These are phyloP conservation scores for Cladophialophora immunda DNA, from an alignment of 2,329 filamentous ascomycete genomes.

Conservation along the genomic window DNA sequence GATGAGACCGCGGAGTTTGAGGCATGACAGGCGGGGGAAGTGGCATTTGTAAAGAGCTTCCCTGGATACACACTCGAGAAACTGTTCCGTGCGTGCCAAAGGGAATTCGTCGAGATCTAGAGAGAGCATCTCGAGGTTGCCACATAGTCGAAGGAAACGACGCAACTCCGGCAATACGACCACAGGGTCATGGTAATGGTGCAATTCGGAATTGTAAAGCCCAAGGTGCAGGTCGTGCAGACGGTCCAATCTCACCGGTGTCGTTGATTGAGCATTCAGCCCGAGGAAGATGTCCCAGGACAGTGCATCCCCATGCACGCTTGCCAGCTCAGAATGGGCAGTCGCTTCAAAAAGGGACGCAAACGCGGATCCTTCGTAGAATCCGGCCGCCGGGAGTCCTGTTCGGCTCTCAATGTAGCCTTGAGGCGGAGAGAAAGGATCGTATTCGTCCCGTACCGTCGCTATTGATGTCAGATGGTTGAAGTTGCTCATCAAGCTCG, in stretches of 20 bases:
- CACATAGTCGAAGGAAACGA: not conserved
- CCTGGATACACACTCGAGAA: not conserved
- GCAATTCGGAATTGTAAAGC: not conserved
- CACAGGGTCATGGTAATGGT: not conserved
- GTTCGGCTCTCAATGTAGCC: not conserved
- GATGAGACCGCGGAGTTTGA: not conserved
- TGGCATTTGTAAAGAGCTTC: not conserved
- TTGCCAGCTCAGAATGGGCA: not conserved
- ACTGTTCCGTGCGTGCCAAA: not conserved
- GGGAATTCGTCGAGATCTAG: not conserved
- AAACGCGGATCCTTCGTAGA: not conserved
- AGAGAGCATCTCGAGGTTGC: not conserved
- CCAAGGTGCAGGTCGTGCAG: not conserved
- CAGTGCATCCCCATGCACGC: not conserved
- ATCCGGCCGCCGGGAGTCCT: not conserved
- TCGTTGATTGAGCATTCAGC: not conserved
- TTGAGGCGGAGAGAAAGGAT: not conserved
- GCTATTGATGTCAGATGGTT: not conserved
- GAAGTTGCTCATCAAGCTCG: not conserved
- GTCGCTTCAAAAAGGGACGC: not conserved
- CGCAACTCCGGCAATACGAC: not conserved
- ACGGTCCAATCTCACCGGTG: not conserved
- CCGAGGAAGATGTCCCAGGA: not conserved
- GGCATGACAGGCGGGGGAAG: not conserved
- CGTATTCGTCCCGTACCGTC: not conserved